Base-by-base conservation (phyloP, 1,284 basidiomycete genomes). In the Leucocoprinus gongylophorus region DNA sequence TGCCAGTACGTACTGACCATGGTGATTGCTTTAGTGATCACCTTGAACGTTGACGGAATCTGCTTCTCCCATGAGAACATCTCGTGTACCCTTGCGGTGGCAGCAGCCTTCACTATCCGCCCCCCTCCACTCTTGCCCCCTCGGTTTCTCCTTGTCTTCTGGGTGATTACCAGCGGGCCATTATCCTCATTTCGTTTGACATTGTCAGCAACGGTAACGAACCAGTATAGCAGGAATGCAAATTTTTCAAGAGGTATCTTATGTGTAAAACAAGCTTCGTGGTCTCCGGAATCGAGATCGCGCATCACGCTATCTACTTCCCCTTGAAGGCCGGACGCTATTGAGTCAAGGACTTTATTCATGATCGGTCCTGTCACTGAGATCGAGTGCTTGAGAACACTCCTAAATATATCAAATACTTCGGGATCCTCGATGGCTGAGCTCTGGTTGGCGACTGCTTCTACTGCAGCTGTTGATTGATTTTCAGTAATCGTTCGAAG, bases 141-240 rank as follows among this genome's bases (percentile, higher is more conserved):
- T 57, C 74, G 75, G 1, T 82, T 82, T 54, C 74, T 75, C 52
- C 74, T 71, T 5, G 73, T 60, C 54, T 80, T 84, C 2, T 75
- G 63, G 7, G 70, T 69, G 0, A 76, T 71, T 2, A 74, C 72
- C 2, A 71, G 70, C 17, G 74, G 73, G 5, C 61, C 71, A n/a
- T 80, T 81, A 10, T 75, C 76, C 2, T 74, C 77, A 4, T 73
- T 68, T 3, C 71, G 70, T 49, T 83, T 85, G 50, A 85, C 79
- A 57, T 84, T 85, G 67, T 95, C 91, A 1, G 83, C 86, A 0
- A 81, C 81, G 15, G 71, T 69, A 18, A 90, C 85, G 62, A 92
- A 92, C 91, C 91, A 95, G 57, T 85, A 76, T 7, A 95, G 67
- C 18, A 95, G 71, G 64, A 95, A 97, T 3, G 86, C 87, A 66